Conservation (phyloP, 345 rosid species). For the Limnanthes douglasii region DNA sequence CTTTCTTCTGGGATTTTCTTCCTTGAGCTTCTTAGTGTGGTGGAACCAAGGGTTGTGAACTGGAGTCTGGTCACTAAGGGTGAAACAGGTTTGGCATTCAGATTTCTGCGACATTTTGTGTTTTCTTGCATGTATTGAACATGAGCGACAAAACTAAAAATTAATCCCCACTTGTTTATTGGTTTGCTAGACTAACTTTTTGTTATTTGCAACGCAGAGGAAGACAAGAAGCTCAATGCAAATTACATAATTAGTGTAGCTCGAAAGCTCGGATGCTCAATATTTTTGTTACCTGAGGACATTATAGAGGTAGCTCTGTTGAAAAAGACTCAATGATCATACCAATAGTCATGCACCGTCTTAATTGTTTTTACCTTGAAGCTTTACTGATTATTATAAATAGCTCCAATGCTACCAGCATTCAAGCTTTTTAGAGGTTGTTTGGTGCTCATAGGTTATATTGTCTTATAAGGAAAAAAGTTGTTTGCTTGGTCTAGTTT, state of each 20-base stretch:
- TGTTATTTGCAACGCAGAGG: conserved; percentile 30
- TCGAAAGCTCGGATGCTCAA: conserved; percentile 83
- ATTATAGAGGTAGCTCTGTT: conserved; percentile 56
- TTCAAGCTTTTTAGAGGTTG: too few relatives aligned
- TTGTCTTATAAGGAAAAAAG: too few relatives aligned
- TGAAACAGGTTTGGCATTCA: conserved; percentile 35
- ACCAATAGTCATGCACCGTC: too few relatives aligned
- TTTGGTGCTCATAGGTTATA: too few relatives aligned
- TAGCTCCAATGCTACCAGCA: too few relatives aligned
- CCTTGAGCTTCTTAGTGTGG: conserved; percentile 64
- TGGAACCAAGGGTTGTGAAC: conserved; percentile 81
- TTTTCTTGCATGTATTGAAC: neutral
- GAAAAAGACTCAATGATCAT: too few relatives aligned
- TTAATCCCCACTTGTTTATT: neutral
- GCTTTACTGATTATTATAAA: too few relatives aligned
- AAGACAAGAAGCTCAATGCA: conserved; percentile 74
- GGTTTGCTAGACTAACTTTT: neutral
- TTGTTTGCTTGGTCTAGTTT: too few relatives aligned
- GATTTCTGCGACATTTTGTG: neutral
- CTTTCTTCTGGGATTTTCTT: conserved; percentile 70
- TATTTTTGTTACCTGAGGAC: conserved; percentile 91
- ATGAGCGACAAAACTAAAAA: neutral
- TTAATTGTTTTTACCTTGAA: too few relatives aligned
- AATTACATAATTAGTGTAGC: conserved; percentile 92
- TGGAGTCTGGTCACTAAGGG: conserved; percentile 73